Percentiles rank a stretch among this genome's conserved stretches.
phyloP scores from a whole-genome alignment of 176 grass and related monocot genomes.

The Poa pratensis region DNA sequence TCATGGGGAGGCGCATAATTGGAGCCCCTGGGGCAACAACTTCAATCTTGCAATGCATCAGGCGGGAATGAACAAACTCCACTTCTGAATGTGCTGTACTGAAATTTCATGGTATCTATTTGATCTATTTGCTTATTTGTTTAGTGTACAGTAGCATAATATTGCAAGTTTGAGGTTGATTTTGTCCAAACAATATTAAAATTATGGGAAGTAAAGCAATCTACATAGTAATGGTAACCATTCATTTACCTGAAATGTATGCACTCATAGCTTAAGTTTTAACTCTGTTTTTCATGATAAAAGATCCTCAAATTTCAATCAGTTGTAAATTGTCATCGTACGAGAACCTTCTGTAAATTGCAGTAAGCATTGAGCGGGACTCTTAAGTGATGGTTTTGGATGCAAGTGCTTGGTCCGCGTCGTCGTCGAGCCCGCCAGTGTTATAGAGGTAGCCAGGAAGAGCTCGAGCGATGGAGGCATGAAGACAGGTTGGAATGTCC shows the following conservation, averaged over 20 bases:
- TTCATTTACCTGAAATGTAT: background rate
- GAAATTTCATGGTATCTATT: background rate
- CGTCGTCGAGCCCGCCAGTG: too few relatives aligned
- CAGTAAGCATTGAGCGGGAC: too few relatives aligned
- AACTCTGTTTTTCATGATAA: background rate
- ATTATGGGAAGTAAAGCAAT: background rate
- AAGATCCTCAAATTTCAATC: background rate
- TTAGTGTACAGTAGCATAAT: background rate
- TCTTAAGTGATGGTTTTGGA: too few relatives aligned
- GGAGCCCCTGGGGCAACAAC: constrained; percentile 39
- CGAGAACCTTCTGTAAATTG: constrained; percentile 14
- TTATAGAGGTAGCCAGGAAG: too few relatives aligned
- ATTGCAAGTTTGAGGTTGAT: background rate
- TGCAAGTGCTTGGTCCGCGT: too few relatives aligned
- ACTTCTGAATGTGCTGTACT: constrained; percentile 24
- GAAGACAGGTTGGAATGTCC: too few relatives aligned
- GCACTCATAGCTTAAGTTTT: background rate
- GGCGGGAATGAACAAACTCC: constrained; percentile 46
- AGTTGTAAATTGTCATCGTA: background rate
- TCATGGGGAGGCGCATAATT: constrained; percentile 50
- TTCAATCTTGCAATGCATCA: constrained; percentile 84
- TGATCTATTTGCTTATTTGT: background rate
- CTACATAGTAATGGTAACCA: background rate
- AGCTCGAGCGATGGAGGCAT: too few relatives aligned
- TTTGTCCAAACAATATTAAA: background rate